Conservation (phyloP, 805 yeast species). For the Lachancea quebecensis region DNA sequence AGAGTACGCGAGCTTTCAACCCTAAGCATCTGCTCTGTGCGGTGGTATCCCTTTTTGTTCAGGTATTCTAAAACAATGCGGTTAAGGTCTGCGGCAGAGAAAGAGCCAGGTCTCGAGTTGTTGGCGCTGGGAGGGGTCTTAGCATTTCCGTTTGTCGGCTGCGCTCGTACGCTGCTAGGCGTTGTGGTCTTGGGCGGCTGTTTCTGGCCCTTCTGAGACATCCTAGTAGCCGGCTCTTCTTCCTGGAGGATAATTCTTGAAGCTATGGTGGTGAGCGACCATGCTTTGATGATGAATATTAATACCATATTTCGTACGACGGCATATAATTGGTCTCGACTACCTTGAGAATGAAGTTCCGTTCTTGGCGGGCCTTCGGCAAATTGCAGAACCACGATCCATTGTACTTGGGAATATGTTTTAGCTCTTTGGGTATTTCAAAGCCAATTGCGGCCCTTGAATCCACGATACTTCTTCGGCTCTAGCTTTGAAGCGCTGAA, state of each 20-base stretch:
- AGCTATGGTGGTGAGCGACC: not conserved
- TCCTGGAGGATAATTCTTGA: not conserved
- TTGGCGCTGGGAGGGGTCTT: constrained; percentile 8
- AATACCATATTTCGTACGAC: no score
- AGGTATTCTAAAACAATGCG: constrained; percentile 88
- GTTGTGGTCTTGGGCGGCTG: constrained; percentile 7
- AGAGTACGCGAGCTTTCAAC: constrained; percentile 68
- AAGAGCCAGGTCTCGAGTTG: constrained; percentile 22
- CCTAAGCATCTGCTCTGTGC: constrained; percentile 90
- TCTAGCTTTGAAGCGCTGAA: no score
- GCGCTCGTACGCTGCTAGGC: constrained; percentile 8
- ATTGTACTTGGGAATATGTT: no score
- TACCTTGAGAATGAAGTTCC: no score
- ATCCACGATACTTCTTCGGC: no score
- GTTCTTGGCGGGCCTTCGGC: no score
- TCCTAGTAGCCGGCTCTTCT: not conserved
- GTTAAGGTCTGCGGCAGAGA: constrained; percentile 82
- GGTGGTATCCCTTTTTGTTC: constrained; percentile 87
- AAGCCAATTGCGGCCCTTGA: no score
- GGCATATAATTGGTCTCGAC: no score
- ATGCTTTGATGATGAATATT: no score
- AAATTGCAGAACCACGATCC: no score
- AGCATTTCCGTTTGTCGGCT: constrained; percentile 11
- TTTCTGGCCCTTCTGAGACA: constrained; percentile 10
- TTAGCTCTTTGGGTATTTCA: no score